Evolutionary conservation across 352 stramenopile species (phyloP).

Genomic region (Globisporangium carolinianum): DNA sequence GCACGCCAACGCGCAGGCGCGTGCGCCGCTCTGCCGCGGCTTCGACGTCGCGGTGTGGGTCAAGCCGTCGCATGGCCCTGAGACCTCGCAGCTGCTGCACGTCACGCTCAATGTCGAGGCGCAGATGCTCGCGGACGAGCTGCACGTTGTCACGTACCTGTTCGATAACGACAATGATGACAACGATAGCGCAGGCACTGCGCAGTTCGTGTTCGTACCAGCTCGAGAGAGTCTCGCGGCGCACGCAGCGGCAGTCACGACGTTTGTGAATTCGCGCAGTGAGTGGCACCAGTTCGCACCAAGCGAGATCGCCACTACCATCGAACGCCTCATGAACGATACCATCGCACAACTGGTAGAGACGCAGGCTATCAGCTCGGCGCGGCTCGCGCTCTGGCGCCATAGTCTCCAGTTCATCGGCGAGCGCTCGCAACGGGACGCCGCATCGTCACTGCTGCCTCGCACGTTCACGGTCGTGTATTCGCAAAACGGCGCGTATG

Average conservation of each 20-base stretch:
- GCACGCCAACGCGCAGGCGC: constrained; percentile 27
- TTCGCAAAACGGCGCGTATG: constrained; percentile 4
- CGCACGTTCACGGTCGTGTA: constrained; percentile 18
- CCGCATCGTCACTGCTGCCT: constrained; percentile 3
- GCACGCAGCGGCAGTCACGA: constrained; percentile 4
- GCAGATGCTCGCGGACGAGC: background rate
- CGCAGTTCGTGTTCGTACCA: background rate
- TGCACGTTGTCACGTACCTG: background rate
- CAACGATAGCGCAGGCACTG: no score
- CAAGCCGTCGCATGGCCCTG: constrained; percentile 5
- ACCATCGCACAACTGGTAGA: no score
- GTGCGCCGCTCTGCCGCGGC: constrained; percentile 27
- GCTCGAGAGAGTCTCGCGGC: background rate
- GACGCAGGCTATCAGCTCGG: constrained; percentile 1
- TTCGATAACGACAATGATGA: background rate
- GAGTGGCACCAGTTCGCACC: background rate
- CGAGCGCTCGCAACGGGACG: no score
- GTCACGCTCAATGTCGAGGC: background rate
- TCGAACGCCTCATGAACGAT: background rate
- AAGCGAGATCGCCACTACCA: background rate
- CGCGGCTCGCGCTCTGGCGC: constrained; percentile 21
- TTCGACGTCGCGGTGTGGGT: constrained; percentile 36
- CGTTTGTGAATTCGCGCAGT: background rate
- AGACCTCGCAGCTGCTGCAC: background rate
- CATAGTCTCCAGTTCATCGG: constrained; percentile 15